Percentiles rank a stretch among this genome's conserved stretches.
These are phyloP conservation scores for Erigeron canadensis DNA, from an alignment of 129 eudicot genomes.

Conservation along the genomic window DNA sequence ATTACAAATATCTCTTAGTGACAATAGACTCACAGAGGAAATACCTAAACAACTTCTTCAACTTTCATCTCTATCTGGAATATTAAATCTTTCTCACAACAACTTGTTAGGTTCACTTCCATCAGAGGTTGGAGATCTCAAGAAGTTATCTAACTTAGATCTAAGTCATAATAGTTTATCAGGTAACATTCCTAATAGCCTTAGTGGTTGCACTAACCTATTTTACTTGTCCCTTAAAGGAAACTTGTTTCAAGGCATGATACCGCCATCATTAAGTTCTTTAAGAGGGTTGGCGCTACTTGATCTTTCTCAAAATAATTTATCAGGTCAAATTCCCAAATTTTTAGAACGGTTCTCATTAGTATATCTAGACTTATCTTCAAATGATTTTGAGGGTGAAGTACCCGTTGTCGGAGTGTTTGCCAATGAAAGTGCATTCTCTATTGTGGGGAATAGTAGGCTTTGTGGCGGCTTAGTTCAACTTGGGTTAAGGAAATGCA, in stretches of 20 bases:
- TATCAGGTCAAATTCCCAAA: conserved; percentile 4
- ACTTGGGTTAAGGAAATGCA: background rate
- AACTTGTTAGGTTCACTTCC: conserved; percentile 8
- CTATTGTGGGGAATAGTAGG: background rate
- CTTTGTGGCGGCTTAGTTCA: conserved; percentile 1
- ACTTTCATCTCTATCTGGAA: background rate
- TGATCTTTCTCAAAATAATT: background rate
- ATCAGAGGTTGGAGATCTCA: background rate
- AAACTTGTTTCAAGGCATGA: conserved; percentile 4
- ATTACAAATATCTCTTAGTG: background rate
- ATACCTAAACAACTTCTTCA: conserved; percentile 7
- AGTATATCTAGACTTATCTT: background rate
- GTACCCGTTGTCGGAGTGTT: background rate
- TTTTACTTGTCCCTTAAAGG: background rate
- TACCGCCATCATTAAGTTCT: conserved; percentile 5
- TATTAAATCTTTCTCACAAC: conserved; percentile 2
- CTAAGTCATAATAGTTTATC: background rate
- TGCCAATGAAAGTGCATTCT: background rate
- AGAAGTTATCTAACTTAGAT: background rate
- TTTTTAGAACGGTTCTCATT: background rate
- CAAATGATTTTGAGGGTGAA: conserved; percentile 2
- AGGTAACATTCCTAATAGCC: background rate
- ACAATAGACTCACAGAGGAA: background rate
- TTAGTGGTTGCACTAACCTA: conserved; percentile 8
- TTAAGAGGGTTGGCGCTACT: conserved; percentile 2